phyloP scores from a whole-genome alignment of 352 stramenopile species.

The Thraustotheca clavata region DNA sequence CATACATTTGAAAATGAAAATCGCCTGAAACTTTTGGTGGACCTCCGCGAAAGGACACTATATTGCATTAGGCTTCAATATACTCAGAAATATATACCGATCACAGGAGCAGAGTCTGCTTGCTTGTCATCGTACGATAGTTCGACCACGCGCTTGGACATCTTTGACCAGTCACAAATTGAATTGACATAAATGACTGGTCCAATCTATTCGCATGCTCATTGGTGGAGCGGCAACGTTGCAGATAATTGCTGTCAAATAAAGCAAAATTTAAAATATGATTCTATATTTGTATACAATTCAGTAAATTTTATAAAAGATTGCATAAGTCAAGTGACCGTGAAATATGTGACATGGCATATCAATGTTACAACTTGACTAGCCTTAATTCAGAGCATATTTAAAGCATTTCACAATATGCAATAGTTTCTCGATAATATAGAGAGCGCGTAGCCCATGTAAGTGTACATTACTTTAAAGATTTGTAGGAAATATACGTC shows the following conservation, averaged over 20 bases:
- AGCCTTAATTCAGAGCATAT: too few species aligned
- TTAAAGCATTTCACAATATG: too few species aligned
- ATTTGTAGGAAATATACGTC: constrained; percentile 9
- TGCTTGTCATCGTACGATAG: constrained; percentile 2
- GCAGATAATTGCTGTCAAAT: neutral
- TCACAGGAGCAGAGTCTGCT: constrained; percentile 11
- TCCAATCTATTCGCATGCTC: neutral
- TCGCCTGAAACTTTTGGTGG: constrained; percentile 49
- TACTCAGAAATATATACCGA: neutral
- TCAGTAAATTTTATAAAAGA: too few species aligned
- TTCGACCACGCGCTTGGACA: constrained; percentile 21
- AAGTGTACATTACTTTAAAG: too few species aligned
- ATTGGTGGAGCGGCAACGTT: neutral
- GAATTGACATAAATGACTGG: constrained; percentile 3
- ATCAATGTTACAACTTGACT: too few species aligned
- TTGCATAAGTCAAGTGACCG: too few species aligned
- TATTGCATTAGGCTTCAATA: neutral
- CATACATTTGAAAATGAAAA: constrained; percentile 70
- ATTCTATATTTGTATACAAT: too few species aligned
- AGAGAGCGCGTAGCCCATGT: too few species aligned
- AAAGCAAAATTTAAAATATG: too few species aligned
- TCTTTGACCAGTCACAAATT: constrained; percentile 8
- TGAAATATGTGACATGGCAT: too few species aligned
- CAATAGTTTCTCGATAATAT: too few species aligned
- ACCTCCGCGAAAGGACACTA: constrained; percentile 76